Evolutionary conservation across 192 early-diverging fungal genomes (phyloP), one percentile per base, ranked within the genome.

Genomic region (Spizellomyces punctatus): DNA sequence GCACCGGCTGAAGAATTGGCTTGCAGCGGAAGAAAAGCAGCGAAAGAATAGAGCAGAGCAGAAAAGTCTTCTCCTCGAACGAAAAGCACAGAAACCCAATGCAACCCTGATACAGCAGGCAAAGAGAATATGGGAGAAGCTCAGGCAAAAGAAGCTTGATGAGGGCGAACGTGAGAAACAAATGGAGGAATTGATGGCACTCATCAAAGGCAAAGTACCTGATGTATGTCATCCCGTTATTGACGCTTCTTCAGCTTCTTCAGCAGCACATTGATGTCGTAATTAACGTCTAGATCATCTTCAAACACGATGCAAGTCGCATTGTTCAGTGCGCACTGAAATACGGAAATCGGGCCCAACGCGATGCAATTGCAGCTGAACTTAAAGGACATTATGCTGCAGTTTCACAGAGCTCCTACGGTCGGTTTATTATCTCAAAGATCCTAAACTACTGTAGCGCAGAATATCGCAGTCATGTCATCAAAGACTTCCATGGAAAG

Each of bases 281-380:
- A 17, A 2, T 36, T 36, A 2, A 36, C 27, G 27, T 36, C 27
- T 63, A 82, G 78, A 77, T 97, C 47, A 91, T 93, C 73, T 93
- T 96, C 80, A 95, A 96, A 82, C 94, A 96, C 88, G 96, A 98
- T 75, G 92, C 93, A 78, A 93, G 91, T 62, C 89, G 96, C 66
- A 86, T 98, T 9, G 85, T 98, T 65, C 95, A 98, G 77, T 91
- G 91, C 17, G 90, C 89, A 69, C 69, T 98, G n/a, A 97, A 98
- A 80, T 83, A 94, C 81, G 96, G 95, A 27, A 91, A 79, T 63
- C 78, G 75, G 41, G 79, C 85, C 46, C 93, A 98, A 79, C 84
- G 92, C 69, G 83, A 84, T 48, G 77, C 79, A 46, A 92, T 98
- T 67, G 93, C 94, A 14, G 77, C 77, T 55, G 95, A 97, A 78